Evolutionary conservation across 2,329 filamentous ascomycete species (phyloP).

Genomic region (Colletotrichum sp.): DNA sequence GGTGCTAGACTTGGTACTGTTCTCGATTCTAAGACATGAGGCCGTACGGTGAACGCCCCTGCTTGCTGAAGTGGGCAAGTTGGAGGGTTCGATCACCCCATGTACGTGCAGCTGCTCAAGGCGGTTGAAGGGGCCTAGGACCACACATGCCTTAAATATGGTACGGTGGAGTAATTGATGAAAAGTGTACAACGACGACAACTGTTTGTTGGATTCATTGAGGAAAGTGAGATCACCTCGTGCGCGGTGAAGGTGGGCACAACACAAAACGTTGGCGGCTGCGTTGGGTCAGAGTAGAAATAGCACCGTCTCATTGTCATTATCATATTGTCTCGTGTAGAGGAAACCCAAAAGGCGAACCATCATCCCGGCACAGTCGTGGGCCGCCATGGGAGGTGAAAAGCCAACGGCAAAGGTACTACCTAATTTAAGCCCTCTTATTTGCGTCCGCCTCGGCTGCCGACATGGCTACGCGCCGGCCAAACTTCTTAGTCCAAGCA

Average conservation of each 20-base stretch:
- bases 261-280: background rate
- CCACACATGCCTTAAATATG: background rate
- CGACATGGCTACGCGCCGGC: slow-evolving; percentile 16
- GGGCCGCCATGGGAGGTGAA: background rate
- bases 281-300: background rate
- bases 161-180: background rate
- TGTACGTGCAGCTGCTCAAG: background rate
- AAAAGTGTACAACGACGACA: background rate
- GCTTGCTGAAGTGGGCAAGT: background rate
- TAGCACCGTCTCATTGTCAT: background rate
- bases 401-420: too few relatives aligned
- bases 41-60: background rate
- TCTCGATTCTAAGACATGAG: slow-evolving; percentile 43
- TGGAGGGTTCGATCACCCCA: background rate
- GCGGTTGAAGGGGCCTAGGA: background rate
- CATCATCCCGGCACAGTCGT: background rate
- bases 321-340: background rate
- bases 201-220: background rate
- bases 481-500: slow-evolving; percentile 53
- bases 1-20: slow-evolving; percentile 40
- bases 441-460: background rate
- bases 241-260: background rate
- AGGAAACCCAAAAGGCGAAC: background rate
- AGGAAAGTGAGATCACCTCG: background rate
- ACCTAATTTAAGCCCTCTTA: background rate